These are phyloP conservation scores for Kwoniella sp. DNA, from an alignment of 768 basidiomycete genomes.

Conservation along the genomic window DNA sequence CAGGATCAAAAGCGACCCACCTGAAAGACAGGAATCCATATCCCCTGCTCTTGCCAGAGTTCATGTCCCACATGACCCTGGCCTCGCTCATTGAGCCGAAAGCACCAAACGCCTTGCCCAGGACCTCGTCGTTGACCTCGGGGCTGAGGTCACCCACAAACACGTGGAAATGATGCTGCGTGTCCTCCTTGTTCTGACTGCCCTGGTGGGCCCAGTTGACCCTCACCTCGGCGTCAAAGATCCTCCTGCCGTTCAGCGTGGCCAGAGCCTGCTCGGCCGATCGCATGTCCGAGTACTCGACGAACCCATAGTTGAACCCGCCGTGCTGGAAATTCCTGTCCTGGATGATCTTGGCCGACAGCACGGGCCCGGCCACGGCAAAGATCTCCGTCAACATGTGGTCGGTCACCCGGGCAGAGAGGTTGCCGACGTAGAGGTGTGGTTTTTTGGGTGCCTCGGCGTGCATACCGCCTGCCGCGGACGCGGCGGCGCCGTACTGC, in stretches of 20 bases:
- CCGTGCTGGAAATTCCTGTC: constrained; percentile 99
- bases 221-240: constrained; percentile 98
- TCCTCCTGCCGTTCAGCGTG: constrained; percentile 97
- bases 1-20: constrained; percentile 22
- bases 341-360: constrained; percentile 99
- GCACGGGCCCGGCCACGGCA: constrained; percentile 69
- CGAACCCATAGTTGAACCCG: constrained; percentile 98
- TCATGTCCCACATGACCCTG: constrained; percentile 99
- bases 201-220: constrained; percentile 99
- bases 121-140: constrained; percentile 95
- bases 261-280: constrained; percentile 98
- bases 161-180: constrained; percentile 93
- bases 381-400: constrained; percentile 89
- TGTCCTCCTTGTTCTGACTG: constrained; percentile 97
- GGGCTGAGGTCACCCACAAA: constrained; percentile 99
- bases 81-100: constrained; percentile 96
- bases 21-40: constrained; percentile 96
- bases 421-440: constrained; percentile 97
- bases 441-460: constrained; percentile 58
- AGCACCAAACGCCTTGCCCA: constrained; percentile 92
- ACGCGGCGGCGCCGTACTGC: no score
- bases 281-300: constrained; percentile 98
- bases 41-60: constrained; percentile 95
- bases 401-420: constrained; percentile 95
- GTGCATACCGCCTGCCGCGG: no score